Base-by-base conservation (phyloP, 805 yeast species). In the Clavispora carvajalis region DNA sequence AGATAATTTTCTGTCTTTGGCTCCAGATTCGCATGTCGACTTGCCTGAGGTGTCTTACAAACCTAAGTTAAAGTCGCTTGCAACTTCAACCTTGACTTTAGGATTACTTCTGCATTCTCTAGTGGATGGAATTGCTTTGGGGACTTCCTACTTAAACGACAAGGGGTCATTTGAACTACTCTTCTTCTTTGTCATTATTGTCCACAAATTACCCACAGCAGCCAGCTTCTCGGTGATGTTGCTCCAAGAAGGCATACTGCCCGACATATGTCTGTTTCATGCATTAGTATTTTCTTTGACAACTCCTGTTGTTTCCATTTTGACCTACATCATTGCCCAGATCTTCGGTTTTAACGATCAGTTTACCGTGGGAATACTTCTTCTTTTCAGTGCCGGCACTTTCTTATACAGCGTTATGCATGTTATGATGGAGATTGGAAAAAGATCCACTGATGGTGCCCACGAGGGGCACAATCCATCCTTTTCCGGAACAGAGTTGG, bases 201-300 rank as follows among this genome's bases (percentile, higher is more conserved):
- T 82, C 23, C 93, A 85, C 64, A 85, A 85, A 57, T 65, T 84
- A 5, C 93, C 93, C 0, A 82, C 91, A 0, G 71, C 87, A 5
- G 80, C 85, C 56, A 83, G 89, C 30, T 66, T 85, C 31, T 58
- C 76, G 4, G 70, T 85, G 1, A 66, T 82, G 12, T 63, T 85
- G 22, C 50, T 76, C 9, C 59, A 66, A 22, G 61, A 63, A 25
- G 66, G 69, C 4, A 43, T 71, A 2, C 35, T 65, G 23, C 41
- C 51, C 24, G 36, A 49, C 17, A 49, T 84, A 23, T 53, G 65
- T 6, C 52, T 71, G 3, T 85, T 85, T 53, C 65, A 89, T 1
- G 44, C 69, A 4, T 63, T 77, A n/a, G 16, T 10, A 3, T 28
- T 28, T 28, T 10, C 31, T 15, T 19, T 44, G 21, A 24, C 52